Percentiles rank a stretch among this genome's conserved stretches.
Conservation (phyloP, 371 early-diverging fungal genomes). For the Dichotomocladium elegans region DNA sequence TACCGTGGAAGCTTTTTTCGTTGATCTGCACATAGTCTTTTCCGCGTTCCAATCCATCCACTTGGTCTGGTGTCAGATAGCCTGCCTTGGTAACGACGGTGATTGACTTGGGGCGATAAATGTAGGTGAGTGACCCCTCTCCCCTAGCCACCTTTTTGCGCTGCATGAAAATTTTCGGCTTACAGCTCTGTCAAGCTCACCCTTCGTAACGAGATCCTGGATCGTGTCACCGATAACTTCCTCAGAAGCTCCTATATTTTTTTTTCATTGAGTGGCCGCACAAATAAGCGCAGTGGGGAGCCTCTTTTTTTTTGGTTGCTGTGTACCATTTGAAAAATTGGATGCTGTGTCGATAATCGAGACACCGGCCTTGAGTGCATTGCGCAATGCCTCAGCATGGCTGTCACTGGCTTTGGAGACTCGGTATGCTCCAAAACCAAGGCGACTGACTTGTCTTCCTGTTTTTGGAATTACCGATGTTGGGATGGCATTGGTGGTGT, state of each 20-base stretch:
- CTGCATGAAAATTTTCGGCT: slow-evolving; percentile 20
- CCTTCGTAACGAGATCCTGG: slow-evolving; percentile 22
- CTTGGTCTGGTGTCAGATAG: slow-evolving; percentile 39
- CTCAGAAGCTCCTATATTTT: slow-evolving; percentile 54
- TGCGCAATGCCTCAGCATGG: slow-evolving; percentile 51
- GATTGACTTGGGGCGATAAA: slow-evolving; percentile 32
- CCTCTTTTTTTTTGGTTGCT: no score
- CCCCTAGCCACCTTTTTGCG: no score
- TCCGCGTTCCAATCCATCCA: slow-evolving; percentile 9
- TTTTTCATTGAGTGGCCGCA: not conserved
- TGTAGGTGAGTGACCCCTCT: no score
- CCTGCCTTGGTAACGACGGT: slow-evolving; percentile 74
- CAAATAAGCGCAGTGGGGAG: no score
- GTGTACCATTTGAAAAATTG: slow-evolving; percentile 71
- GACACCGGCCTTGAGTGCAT: slow-evolving; percentile 58
- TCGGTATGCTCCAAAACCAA: slow-evolving; percentile 66
- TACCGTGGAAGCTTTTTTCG: slow-evolving; percentile 58
- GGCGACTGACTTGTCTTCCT: slow-evolving; percentile 43
- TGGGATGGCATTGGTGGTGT: slow-evolving; percentile 6
- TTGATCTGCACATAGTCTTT: slow-evolving; percentile 50
- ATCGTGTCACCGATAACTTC: slow-evolving; percentile 55
- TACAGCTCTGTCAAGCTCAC: slow-evolving; percentile 42
- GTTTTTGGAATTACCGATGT: slow-evolving; percentile 29
- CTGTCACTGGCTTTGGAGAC: slow-evolving; percentile 20
- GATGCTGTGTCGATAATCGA: slow-evolving; percentile 74